Conservation (phyloP, 176 grass and related monocot genomes). For the Bromus sterilis region DNA sequence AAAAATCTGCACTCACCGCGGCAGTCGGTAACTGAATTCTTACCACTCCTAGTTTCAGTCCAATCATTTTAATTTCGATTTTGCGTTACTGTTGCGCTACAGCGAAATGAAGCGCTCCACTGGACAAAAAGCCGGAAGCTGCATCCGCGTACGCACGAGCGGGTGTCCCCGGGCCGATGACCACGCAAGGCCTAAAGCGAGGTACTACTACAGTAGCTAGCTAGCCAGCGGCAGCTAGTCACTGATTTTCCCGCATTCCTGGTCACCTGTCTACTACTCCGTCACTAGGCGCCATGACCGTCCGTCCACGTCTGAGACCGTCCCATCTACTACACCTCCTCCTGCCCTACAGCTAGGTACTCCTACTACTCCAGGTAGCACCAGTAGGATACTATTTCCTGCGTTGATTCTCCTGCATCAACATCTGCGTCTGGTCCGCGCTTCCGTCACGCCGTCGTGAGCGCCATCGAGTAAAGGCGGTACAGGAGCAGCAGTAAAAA, state of each 20-base stretch:
- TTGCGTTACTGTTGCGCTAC: too few species aligned
- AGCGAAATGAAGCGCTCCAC: too few species aligned
- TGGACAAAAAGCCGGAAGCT: too few species aligned
- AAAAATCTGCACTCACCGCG: too few species aligned
- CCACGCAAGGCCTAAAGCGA: neutral
- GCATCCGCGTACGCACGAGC: too few species aligned
- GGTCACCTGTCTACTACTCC: neutral
- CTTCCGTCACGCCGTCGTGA: slow-evolving; percentile 4
- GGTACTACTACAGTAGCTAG: too few species aligned
- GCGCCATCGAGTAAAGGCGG: neutral
- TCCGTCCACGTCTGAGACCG: too few species aligned
- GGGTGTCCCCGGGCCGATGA: too few species aligned
- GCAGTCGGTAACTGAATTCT: too few species aligned
- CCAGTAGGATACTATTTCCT: neutral
- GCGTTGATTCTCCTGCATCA: neutral
- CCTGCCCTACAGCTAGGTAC: neutral
- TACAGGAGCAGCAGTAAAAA: neutral
- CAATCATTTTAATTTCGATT: too few species aligned
- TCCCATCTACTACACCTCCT: neutral
- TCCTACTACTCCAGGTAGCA: neutral
- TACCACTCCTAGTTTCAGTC: too few species aligned
- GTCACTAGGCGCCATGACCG: neutral
- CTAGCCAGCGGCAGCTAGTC: neutral
- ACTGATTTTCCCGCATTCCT: neutral
- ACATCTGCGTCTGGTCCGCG: neutral